Evolutionary conservation across 257 asterid species (phyloP), one percentile per base, ranked within the genome.

Genomic region (Eucommia ulmoides): DNA sequence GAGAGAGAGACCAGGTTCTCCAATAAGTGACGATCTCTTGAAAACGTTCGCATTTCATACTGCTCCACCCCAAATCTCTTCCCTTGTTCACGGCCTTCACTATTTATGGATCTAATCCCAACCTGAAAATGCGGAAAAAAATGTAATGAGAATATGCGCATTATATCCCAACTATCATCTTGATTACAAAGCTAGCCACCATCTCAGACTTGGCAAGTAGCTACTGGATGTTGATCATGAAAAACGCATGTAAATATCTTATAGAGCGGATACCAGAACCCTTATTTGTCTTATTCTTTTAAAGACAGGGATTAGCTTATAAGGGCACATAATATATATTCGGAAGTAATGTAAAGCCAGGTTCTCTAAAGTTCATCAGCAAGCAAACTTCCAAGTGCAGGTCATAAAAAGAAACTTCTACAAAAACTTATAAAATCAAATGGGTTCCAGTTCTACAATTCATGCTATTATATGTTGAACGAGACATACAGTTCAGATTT

Each of bases 41-140:
- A 86, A 74, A 81, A 91, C 21, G 96, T 86, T 17, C 84, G 70
- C 99, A 91, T 91, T 78, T 91, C 99, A 54, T 73, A 86, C 71
- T 86, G 99, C 87, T 91, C 99, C 38, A 86, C 96, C 7, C 97
- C 99, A 52, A 86, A 91, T 55, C 78, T 82, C 70, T 91, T 86
- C 62, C 93, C 99, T 69, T 91, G 99, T 50, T 91, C 97, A 23
- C 97, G 82, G 8, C 99, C 99, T 83, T 91, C 99, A 63, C 75
- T 70, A 4, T 62, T 83, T 55, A 91, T 91, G 35, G 97, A 91
- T 76, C 99, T 86, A 49, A 91, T 81, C 46, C 99, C 99, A 35
- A 86, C 97, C 98, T 91, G 79, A n/a, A n/a, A n/a, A n/a, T n/a
- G n/a, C n/a, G n/a, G n/a, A n/a, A n/a, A n/a, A n/a, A n/a, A n/a